These are phyloP conservation scores for Biancaea sappan DNA, from an alignment of 306 rosid genomes.

Conservation along the genomic window DNA sequence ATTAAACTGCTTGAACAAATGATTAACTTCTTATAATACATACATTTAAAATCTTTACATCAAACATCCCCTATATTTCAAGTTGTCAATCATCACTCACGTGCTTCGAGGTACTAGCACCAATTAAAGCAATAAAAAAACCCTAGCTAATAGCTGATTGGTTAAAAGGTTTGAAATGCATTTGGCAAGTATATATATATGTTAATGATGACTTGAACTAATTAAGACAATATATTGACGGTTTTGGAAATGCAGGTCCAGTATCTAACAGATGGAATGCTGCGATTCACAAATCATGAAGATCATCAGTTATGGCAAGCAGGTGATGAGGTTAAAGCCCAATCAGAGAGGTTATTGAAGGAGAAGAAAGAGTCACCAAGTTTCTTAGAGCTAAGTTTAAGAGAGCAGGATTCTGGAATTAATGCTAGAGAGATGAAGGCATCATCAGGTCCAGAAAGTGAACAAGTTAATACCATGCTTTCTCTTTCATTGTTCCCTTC, in stretches of 20 bases:
- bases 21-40: no score
- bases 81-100: no score
- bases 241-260: constrained; percentile 38
- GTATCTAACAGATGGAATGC: constrained; percentile 24
- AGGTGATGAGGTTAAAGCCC: background rate
- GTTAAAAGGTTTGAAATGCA: background rate
- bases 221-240: background rate
- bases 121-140: no score
- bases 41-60: no score
- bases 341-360: constrained; percentile 25
- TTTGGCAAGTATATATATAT: background rate
- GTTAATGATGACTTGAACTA: background rate
- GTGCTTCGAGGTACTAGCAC: no score
- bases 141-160: background rate
- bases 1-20: no score
- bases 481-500: constrained; percentile 59
- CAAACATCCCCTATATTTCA: no score
- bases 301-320: constrained; percentile 7
- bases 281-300: constrained; percentile 24
- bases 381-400: constrained; percentile 52
- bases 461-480: constrained; percentile 41
- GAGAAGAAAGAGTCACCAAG: constrained; percentile 42
- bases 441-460: constrained; percentile 20
- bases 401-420: constrained; percentile 41
- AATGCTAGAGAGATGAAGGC: background rate